phyloP scores from a whole-genome alignment of 306 rosid species.

The Vigna radiata region DNA sequence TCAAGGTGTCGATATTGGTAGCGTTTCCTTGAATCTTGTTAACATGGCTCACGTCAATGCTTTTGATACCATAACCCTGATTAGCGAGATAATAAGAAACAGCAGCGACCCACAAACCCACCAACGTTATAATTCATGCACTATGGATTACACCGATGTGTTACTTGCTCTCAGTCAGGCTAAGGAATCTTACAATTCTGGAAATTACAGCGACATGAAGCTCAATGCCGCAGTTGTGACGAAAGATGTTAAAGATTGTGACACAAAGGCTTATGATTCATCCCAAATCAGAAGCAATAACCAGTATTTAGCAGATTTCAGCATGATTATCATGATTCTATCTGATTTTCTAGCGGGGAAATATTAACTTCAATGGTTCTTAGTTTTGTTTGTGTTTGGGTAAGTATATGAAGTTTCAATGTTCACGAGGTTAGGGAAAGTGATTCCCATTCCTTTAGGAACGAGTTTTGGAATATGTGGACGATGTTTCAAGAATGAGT shows the following conservation, averaged over 20 bases:
- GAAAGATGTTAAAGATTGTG: slow-evolving; percentile 30
- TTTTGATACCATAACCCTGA: not conserved
- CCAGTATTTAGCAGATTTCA: slow-evolving; percentile 27
- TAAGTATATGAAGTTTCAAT: too few relatives aligned
- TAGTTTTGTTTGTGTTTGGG: not conserved
- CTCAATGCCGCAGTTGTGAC: not conserved
- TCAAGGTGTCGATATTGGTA: not conserved
- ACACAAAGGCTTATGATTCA: slow-evolving; percentile 1
- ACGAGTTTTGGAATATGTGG: too few relatives aligned
- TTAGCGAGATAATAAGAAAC: not conserved
- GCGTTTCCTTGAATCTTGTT: not conserved
- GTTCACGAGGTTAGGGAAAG: too few relatives aligned
- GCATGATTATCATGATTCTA: slow-evolving; percentile 2
- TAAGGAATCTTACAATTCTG: not conserved
- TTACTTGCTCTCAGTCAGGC: not conserved
- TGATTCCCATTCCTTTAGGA: too few relatives aligned
- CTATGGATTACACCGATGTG: not conserved
- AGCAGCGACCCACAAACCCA: not conserved
- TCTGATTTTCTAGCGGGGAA: not conserved
- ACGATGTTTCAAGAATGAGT: too few relatives aligned
- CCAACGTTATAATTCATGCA: slow-evolving; percentile 3
- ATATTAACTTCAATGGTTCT: not conserved
- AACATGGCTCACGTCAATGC: slow-evolving; percentile 23
- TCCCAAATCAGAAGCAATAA: not conserved
- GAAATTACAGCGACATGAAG: not conserved